Base-by-base conservation (phyloP, 495 filamentous ascomycete species). In the Aspergillus sclerotioniger region DNA sequence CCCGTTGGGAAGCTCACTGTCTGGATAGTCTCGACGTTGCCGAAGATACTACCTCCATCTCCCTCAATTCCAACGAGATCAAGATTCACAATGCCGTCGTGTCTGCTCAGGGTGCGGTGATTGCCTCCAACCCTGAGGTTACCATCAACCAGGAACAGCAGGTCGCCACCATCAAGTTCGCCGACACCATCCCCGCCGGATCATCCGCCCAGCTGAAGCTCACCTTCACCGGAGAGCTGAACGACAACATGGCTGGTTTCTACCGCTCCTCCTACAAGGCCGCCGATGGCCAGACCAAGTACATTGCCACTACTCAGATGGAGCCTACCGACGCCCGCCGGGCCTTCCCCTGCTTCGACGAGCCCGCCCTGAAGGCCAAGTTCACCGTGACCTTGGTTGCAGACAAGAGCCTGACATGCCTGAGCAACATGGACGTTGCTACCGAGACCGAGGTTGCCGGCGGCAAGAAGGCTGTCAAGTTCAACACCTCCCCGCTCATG, bases 11-110 rank as follows among this genome's bases (percentile, higher is more conserved):
- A 57, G 39, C 58, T 65, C 12, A 63, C 54, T 13, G 20, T 52
- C 12, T 58, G 33, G 54, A 46, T 67, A 78, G 80, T 62, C 84
- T 98, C 64, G 88, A 96, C 67, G 87, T 97, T 35, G 79, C 80
- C 56, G 90, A 96, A 67, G 89, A 94, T 62, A 89, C 90, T 60
- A 90, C 79, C 62, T 91, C 90, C 21, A 87, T 98, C 66, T 85
- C 91, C 35, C 83, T 98, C 60, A 96, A 98, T 72, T 87, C 89
- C 52, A 76, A 91, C 61, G 89, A 97, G 64, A 79, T 98, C 62
- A 84, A 93, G 21, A 90, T 97, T 62, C 86, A 93, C 68, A 84
- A 79, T 57, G 89, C 88, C 60, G 84, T 81, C 46, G 73, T 98
- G 63, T 71, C 66, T 13, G 63, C 71, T 8, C 70, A 76, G 48